Evolutionary conservation across 2,329 filamentous ascomycete species (phyloP), one percentile per base, ranked within the genome.

Genomic region (Sporothrix inflata): DNA sequence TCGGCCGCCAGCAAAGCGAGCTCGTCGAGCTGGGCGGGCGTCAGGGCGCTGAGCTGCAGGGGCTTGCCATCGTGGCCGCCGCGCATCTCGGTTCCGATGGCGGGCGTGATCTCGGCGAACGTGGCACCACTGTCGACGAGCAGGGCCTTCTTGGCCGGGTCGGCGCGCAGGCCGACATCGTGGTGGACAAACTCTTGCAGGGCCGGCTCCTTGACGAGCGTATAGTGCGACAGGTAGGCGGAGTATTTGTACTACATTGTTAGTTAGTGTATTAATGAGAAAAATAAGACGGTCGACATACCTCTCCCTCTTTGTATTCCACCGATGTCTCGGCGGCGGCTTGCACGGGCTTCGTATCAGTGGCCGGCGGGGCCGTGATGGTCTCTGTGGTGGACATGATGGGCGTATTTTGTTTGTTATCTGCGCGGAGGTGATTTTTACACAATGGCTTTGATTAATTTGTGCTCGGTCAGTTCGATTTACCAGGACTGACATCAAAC

Each of bases 131-230:
- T 14, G 73, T 51, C 3, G 73, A 76, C 57, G 2, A 63, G 65
- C 1, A 76, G 70, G 0, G 72, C 63, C 38, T n/a, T 51, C 45
- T 73, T 74, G n/a, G 21, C 66, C 24, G 73, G 72, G 61, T 74
- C 68, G 3, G 73, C 74, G 1, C 74, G 70, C 40, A 74, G 69
- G 4, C 72, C 71, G 24, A 71, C 71, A 45, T 75, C 71, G 16
- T 57, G 16, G 51, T 75, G 74, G 27, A 47, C 70, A 55, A 74
- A 75, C 63, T 73, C 72, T 16, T 73, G 68, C 5, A 75, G 68
- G 3, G 74, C 70, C 7, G 66, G 73, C 55, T 75, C 57, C 19
- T n/a, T 38, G 12, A 61, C 60, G 11, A 63, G 74, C 0, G 71
- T 71, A 55, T 74, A 73, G 40, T 75, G 72, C 40, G 74, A 71